Conservation (phyloP, 805 yeast genomes). For the Hanseniaspora nectarophila region DNA sequence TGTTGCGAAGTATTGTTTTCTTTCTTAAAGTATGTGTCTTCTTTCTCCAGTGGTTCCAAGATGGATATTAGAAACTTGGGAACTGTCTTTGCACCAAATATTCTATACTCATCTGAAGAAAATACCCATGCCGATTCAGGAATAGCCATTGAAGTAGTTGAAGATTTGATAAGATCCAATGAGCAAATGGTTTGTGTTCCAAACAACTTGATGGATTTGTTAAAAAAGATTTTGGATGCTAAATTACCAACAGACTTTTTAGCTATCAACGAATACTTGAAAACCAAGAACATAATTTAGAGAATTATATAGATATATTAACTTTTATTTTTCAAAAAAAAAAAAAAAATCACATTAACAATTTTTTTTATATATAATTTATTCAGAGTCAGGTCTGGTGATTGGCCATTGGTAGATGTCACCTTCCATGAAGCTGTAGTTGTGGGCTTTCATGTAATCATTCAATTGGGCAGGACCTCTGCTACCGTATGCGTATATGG, state of each 20-base stretch:
- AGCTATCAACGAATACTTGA: slow-evolving; percentile 20
- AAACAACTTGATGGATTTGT: slow-evolving; percentile 41
- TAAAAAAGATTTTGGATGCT: slow-evolving; percentile 27
- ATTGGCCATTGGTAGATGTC: slow-evolving; percentile 86
- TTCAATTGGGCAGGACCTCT: slow-evolving; percentile 69
- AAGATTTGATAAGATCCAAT: slow-evolving; percentile 67
- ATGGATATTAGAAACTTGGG: slow-evolving; percentile 95
- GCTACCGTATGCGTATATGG: slow-evolving; percentile 72
- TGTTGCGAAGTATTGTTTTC: slow-evolving; percentile 72
- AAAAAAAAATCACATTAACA: slow-evolving; percentile 11
- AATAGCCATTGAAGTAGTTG: slow-evolving; percentile 81
- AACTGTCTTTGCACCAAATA: slow-evolving; percentile 89
- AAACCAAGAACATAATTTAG: slow-evolving; percentile 19
- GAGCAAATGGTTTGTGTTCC: slow-evolving; percentile 75
- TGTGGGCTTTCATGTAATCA: slow-evolving; percentile 53
- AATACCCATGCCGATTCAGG: slow-evolving; percentile 38
- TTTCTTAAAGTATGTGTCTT: slow-evolving; percentile 89
- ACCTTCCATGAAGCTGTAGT: slow-evolving; percentile 54
- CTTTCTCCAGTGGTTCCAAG: slow-evolving; percentile 87
- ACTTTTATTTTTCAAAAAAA: slow-evolving; percentile 21
- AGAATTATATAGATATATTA: slow-evolving; percentile 16
- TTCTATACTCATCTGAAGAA: slow-evolving; percentile 37
- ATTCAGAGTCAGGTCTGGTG: slow-evolving; percentile 35
- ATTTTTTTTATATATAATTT: not conserved
- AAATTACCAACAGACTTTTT: slow-evolving; percentile 17